Percentiles rank a stretch among this genome's conserved stretches.
Evolutionary conservation across 805 yeast species (phyloP).

Genomic region (Pichia sporocuriosa): DNA sequence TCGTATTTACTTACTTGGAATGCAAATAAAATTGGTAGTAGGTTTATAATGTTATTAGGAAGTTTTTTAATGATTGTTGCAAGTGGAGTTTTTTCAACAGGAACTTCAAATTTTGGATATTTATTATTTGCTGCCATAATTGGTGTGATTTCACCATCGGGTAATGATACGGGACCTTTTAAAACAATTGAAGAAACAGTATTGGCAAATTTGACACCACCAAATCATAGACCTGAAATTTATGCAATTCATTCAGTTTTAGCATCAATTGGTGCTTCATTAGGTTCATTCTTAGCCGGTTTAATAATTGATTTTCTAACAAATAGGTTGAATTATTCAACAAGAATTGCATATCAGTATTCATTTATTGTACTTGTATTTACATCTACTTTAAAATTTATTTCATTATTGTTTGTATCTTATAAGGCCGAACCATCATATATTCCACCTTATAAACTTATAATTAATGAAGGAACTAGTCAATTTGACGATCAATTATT

Average conservation of each 20-base stretch:
- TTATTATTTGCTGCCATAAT: slow-evolving; percentile 65
- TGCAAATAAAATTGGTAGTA: slow-evolving; percentile 65
- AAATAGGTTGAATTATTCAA: slow-evolving; percentile 26
- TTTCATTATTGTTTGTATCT: slow-evolving; percentile 44
- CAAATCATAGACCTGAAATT: slow-evolving; percentile 56
- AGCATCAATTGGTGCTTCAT: slow-evolving; percentile 65
- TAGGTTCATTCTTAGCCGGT: slow-evolving; percentile 67
- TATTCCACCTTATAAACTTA: slow-evolving; percentile 20
- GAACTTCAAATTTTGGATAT: slow-evolving; percentile 43
- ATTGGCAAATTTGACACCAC: slow-evolving; percentile 70
- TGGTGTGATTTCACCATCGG: slow-evolving; percentile 85
- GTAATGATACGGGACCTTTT: slow-evolving; percentile 89
- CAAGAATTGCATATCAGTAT: slow-evolving; percentile 43
- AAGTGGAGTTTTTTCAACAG: slow-evolving; percentile 56
- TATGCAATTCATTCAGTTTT: slow-evolving; percentile 70
- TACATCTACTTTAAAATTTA: slow-evolving; percentile 47
- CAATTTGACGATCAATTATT: background rate
- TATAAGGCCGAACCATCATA: slow-evolving; percentile 42
- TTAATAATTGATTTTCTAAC: slow-evolving; percentile 42
- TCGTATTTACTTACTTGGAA: slow-evolving; percentile 71
- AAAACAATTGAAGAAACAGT: slow-evolving; percentile 80
- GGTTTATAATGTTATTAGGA: slow-evolving; percentile 57
- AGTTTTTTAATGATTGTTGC: slow-evolving; percentile 60
- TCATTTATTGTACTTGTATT: slow-evolving; percentile 51
- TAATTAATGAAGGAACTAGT: background rate